Conservation (phyloP, 2,329 filamentous ascomycete species). For the Neonectria hederae region DNA sequence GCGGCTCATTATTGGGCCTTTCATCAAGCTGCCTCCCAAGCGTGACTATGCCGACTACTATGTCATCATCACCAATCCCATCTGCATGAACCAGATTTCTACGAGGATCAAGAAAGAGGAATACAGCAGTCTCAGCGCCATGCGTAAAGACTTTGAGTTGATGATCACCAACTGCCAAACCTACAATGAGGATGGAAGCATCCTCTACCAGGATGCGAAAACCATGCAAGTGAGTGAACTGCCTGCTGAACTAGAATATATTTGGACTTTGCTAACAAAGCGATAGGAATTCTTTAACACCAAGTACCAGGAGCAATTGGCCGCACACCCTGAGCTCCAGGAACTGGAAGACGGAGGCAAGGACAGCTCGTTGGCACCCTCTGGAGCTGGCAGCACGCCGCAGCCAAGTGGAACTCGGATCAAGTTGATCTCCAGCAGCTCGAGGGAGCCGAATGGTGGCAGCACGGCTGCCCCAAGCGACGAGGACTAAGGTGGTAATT, state of each 20-base stretch:
- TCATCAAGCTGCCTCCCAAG: slow-evolving; percentile 90
- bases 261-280: slow-evolving; percentile 45
- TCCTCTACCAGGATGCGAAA: slow-evolving; percentile 92
- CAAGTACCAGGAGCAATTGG: slow-evolving; percentile 63
- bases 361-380: slow-evolving; percentile 56
- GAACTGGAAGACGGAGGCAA: slow-evolving; percentile 62
- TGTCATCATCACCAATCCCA: slow-evolving; percentile 88
- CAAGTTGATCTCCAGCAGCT: slow-evolving; percentile 67
- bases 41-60: slow-evolving; percentile 96
- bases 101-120: slow-evolving; percentile 97
- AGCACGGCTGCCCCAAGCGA: slow-evolving; percentile 60
- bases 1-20: slow-evolving; percentile 90
- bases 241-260: neutral
- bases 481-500: slow-evolving; percentile 54
- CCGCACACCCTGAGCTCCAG: slow-evolving; percentile 63
- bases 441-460: slow-evolving; percentile 51
- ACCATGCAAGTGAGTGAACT: slow-evolving; percentile 77
- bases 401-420: slow-evolving; percentile 72
- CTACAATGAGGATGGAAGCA: slow-evolving; percentile 95
- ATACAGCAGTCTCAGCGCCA: slow-evolving; percentile 82
- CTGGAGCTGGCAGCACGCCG: slow-evolving; percentile 71
- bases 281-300: slow-evolving; percentile 65
- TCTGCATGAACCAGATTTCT: slow-evolving; percentile 95
- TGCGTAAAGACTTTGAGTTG: slow-evolving; percentile 83
- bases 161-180: slow-evolving; percentile 92